Evolutionary conservation across 305 asterid species (phyloP), one percentile per base, ranked within the genome.

Genomic region (Plantago coronopus): DNA sequence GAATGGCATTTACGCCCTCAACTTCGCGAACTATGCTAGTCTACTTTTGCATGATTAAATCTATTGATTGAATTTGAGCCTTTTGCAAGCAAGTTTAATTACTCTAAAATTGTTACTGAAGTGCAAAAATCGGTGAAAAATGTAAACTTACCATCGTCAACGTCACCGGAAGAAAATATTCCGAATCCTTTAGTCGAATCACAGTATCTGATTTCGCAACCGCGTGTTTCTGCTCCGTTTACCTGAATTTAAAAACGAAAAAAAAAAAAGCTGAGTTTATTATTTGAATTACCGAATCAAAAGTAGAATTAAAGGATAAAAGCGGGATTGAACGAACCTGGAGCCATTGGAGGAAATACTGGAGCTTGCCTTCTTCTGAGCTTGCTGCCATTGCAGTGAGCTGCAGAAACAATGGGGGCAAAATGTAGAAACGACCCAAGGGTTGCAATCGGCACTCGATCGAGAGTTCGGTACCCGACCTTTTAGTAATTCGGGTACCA

Each of bases 331-430:
- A 43, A 43, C 16, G 6, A 38, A 86, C 96, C 90, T 80, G 64
- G 51, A 86, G 87, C 98, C 96, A 91, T 55, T 79, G 89, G 64
- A 88, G 93, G 71, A 88, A 91, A 47, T 48, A 74, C 69, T 84
- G 74, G 58, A 91, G 95, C 77, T 80, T 84, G 50, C 87, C 80
- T 71, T 83, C 85, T 75, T 78, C 85, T 15, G 72, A 66, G 70
- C 42, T 70, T 51, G 74, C 70, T 73, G 76, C 89, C 96, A 85
- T 91, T 78, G 81, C 47, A 67, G 75, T 40, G 64, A 48, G 67
- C 38, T 50, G 46, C 44, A 56, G 29, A 54, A 57, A 56, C 51
- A 17, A 5, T 17, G 22, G 42, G 42, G 42, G 38, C 7, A 31
- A 31, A 2, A 31, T 2, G 38, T 7, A 5, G 7, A 31, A 7